These are phyloP conservation scores for Cadophora malorum DNA, from an alignment of 2,329 filamentous ascomycete genomes.

Conservation along the genomic window DNA sequence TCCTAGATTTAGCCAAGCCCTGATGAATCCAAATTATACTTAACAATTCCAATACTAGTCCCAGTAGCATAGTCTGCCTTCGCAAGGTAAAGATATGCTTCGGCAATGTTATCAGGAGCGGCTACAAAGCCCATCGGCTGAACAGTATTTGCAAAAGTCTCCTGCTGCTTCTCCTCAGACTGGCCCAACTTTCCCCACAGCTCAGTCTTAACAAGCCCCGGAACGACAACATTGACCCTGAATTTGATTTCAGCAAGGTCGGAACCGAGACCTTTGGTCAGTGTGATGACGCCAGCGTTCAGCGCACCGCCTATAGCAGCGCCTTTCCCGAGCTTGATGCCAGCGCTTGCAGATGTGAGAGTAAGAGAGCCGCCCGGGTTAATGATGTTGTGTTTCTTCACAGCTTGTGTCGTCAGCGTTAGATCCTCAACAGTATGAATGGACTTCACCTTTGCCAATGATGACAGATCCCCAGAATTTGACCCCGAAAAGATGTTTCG, in stretches of 20 bases:
- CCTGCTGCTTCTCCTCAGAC: slow-evolving; percentile 42
- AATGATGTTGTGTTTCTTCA: too few relatives aligned
- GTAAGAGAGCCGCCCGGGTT: too few relatives aligned
- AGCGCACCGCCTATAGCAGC: slow-evolving; percentile 11
- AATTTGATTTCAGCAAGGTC: slow-evolving; percentile 62
- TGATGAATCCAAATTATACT: background rate
- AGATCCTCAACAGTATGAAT: too few relatives aligned
- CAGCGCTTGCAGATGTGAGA: too few relatives aligned
- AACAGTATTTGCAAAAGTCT: slow-evolving; percentile 35
- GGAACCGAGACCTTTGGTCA: slow-evolving; percentile 62
- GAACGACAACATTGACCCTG: slow-evolving; percentile 65
- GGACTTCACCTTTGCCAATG: too few relatives aligned
- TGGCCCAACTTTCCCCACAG: slow-evolving; percentile 47
- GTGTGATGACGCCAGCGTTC: slow-evolving; percentile 55
- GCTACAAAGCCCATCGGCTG: slow-evolving; percentile 43
- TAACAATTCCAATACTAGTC: slow-evolving; percentile 33
- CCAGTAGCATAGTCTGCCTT: slow-evolving; percentile 49
- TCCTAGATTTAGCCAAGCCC: background rate
- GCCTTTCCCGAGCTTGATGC: too few relatives aligned
- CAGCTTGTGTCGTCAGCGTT: too few relatives aligned
- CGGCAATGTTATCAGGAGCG: slow-evolving; percentile 49
- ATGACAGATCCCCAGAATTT: too few relatives aligned
- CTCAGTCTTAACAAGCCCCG: slow-evolving; percentile 59
- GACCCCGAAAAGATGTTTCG: too few relatives aligned
- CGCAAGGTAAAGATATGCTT: slow-evolving; percentile 52